Evolutionary conservation across 208 protist genomes (phyloP).

Genomic region (Trypanosoma grayi): DNA sequence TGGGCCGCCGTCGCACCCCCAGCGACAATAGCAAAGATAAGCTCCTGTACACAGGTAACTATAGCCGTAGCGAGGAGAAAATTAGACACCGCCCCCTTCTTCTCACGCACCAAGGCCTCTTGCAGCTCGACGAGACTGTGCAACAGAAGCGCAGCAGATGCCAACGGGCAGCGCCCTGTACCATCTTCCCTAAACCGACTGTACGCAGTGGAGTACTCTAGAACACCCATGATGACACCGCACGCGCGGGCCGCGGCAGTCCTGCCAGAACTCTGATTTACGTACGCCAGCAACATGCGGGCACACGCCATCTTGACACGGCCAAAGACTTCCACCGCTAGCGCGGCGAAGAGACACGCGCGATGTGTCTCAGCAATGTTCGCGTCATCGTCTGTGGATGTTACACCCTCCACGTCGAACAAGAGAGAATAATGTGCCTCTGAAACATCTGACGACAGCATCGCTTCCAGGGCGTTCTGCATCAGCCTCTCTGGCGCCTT

Average conservation of each 20-base stretch:
- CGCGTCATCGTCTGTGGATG: background rate
- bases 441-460: constrained; percentile 6
- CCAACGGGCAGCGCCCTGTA: constrained; percentile 25
- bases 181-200: constrained; percentile 13
- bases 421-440: constrained; percentile 2
- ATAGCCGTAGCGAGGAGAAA: constrained; percentile 18
- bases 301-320: constrained; percentile 24
- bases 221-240: constrained; percentile 56
- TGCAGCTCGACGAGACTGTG: constrained; percentile 24
- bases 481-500: background rate
- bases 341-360: constrained; percentile 31
- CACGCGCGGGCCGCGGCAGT: constrained; percentile 18
- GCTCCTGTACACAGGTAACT: constrained; percentile 53
- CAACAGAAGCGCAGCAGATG: constrained; percentile 21
- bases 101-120: background rate
- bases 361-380: background rate
- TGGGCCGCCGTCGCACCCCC: constrained; percentile 38
- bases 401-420: constrained; percentile 8
- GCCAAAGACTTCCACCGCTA: constrained; percentile 28
- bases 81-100: constrained; percentile 2
- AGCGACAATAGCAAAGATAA: constrained; percentile 57
- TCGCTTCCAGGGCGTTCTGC: constrained; percentile 3
- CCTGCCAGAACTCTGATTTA: constrained; percentile 19
- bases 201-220: constrained; percentile 55
- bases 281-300: constrained; percentile 29